Evolutionary conservation across 345 rosid species (phyloP).

Genomic region (Eutrema yunnanense): DNA sequence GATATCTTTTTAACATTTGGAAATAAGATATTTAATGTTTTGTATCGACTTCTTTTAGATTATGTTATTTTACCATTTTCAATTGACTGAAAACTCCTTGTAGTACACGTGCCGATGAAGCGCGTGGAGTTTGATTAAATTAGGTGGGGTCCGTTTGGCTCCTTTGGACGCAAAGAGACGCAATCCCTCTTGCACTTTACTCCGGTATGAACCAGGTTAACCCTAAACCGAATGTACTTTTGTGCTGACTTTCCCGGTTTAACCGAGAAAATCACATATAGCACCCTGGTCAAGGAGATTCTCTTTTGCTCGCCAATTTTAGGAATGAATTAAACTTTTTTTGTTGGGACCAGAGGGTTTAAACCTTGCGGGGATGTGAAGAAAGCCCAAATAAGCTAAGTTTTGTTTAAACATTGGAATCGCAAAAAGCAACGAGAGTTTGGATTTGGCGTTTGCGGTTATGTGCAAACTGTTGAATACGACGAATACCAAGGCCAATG

Average conservation of each 20-base stretch:
- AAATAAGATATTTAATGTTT: too few relatives aligned
- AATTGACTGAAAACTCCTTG: too few relatives aligned
- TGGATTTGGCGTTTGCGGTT: background rate
- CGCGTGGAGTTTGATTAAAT: background rate
- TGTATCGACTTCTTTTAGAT: too few relatives aligned
- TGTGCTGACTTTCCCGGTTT: background rate
- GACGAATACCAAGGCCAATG: too few relatives aligned
- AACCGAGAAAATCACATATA: background rate
- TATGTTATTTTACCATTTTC: too few relatives aligned
- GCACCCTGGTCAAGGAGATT: background rate
- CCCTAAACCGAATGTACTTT: background rate
- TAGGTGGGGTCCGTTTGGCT: slow-evolving; percentile 27
- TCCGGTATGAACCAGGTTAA: slow-evolving; percentile 17
- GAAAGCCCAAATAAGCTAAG: slow-evolving; percentile 15
- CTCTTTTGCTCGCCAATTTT: slow-evolving; percentile 21
- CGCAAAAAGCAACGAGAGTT: background rate
- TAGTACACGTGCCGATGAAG: too few relatives aligned
- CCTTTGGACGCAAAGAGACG: too few relatives aligned
- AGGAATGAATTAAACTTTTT: slow-evolving; percentile 3
- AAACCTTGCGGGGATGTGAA: slow-evolving; percentile 25
- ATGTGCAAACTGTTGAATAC: background rate
- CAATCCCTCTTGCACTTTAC: slow-evolving; percentile 19
- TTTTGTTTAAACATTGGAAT: too few relatives aligned
- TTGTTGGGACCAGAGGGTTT: background rate
- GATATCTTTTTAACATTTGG: too few relatives aligned